Evolutionary conservation across 2,329 filamentous ascomycete genomes (phyloP).

Genomic region (Colletotrichum sp.): DNA sequence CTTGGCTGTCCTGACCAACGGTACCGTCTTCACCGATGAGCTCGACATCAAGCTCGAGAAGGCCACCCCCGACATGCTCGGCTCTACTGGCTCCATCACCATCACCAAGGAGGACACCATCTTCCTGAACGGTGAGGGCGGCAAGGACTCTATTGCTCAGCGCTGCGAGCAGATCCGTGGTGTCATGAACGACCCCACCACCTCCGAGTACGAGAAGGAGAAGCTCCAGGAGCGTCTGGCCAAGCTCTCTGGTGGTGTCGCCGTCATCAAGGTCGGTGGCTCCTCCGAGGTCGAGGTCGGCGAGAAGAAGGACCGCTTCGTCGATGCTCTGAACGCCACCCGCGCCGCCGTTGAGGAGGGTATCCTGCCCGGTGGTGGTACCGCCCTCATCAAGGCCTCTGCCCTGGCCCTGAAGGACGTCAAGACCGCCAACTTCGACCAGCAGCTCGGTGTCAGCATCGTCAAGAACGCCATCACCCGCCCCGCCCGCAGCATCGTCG

Average conservation of each 20-base stretch:
- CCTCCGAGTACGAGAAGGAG: conserved; percentile 99
- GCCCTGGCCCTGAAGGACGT: conserved; percentile 83
- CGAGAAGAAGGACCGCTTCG: conserved; percentile 99
- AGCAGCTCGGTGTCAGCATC: conserved; percentile 97
- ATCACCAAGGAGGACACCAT: conserved; percentile 99
- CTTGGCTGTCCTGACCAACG: conserved; percentile 93
- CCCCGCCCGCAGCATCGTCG: conserved; percentile 92
- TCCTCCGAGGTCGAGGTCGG: conserved; percentile 97
- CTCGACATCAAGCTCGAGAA: conserved; percentile 99
- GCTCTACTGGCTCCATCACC: conserved; percentile 96
- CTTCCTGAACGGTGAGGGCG: conserved; percentile 94
- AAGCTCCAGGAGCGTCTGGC: conserved; percentile 99
- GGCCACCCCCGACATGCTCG: conserved; percentile 93
- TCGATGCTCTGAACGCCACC: conserved; percentile 97
- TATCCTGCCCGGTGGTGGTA: conserved; percentile 98
- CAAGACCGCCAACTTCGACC: conserved; percentile 96
- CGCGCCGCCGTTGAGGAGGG: conserved; percentile 98
- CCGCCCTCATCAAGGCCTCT: conserved; percentile 95
- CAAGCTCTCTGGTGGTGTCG: conserved; percentile 98
- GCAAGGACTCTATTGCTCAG: conserved; percentile 91
- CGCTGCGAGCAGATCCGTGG: conserved; percentile 99
- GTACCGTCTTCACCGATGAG: conserved; percentile 97
- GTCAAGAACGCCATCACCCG: conserved; percentile 98
- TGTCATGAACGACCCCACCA: conserved; percentile 91
- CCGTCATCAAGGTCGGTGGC: conserved; percentile 98